phyloP scores from a whole-genome alignment of 1,284 basidiomycete species.

The Ustilago sp. region DNA sequence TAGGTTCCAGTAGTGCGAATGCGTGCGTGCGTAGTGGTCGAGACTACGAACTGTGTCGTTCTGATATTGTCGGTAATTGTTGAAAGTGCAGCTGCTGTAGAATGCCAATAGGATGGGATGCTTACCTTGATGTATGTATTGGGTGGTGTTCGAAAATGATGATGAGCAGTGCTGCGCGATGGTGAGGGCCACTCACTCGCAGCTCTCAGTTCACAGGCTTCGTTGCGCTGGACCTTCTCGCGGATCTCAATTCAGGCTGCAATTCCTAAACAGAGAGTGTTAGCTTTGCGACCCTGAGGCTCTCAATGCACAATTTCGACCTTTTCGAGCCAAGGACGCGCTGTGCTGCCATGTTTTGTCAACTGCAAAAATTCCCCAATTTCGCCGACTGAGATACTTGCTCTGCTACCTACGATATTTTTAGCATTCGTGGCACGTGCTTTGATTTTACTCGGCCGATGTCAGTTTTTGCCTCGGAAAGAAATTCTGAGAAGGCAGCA shows the following conservation, averaged over 20 bases:
- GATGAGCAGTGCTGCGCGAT: conserved; percentile 25
- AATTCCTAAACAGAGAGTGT: background rate
- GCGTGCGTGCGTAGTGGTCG: background rate
- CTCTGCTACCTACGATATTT: conserved; percentile 9
- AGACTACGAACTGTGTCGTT: conserved; percentile 6
- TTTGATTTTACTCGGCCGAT: background rate
- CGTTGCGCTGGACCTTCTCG: background rate
- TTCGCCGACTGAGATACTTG: background rate
- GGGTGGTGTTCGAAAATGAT: conserved; percentile 43
- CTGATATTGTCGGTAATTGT: background rate
- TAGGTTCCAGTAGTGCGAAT: too few relatives aligned
- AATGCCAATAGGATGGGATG: conserved; percentile 19
- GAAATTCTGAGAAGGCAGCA: background rate
- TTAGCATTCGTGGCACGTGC: conserved; percentile 8
- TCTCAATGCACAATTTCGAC: background rate
- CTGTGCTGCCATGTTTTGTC: conserved; percentile 15
- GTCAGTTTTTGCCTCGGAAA: too few relatives aligned
- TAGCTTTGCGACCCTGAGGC: background rate
- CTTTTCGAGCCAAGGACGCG: conserved; percentile 1
- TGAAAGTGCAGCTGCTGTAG: conserved; percentile 15
- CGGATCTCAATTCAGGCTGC: background rate
- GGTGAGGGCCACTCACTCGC: conserved; percentile 18
- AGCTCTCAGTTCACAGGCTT: background rate
- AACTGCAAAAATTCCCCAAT: conserved; percentile 3
- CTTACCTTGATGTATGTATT: conserved; percentile 51